Evolutionary conservation across 257 asterid genomes (phyloP).

Genomic region (Coffea eugenioides): DNA sequence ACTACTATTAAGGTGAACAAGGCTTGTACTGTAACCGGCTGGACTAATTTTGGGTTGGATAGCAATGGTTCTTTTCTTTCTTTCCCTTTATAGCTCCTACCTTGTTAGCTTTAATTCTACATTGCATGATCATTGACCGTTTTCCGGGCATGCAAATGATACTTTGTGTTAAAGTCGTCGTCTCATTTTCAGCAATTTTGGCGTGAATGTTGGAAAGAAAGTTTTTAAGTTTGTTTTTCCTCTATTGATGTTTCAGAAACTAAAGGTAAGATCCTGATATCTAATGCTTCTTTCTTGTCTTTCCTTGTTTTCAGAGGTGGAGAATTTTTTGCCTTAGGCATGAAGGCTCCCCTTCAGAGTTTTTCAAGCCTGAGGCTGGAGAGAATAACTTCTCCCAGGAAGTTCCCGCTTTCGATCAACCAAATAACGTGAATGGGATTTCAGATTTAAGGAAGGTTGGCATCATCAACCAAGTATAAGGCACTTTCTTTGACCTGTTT

Average conservation of each 20-base stretch:
- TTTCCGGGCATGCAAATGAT: neutral
- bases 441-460: neutral
- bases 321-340: constrained; percentile 60
- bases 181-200: neutral
- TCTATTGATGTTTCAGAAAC: neutral
- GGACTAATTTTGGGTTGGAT: neutral
- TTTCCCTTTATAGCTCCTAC: neutral
- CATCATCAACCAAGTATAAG: neutral
- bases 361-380: constrained; percentile 41
- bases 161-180: neutral
- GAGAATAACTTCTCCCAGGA: constrained; percentile 40
- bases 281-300: neutral
- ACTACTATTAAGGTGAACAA: too few species aligned
- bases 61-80: neutral
- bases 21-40: neutral
- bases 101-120: neutral
- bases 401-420: constrained; percentile 30
- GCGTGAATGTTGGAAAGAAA: neutral
- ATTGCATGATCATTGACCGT: neutral
- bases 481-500: constrained; percentile 1
- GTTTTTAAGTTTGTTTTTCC: neutral
- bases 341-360: constrained; percentile 41
- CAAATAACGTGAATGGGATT: neutral
- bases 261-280: neutral
- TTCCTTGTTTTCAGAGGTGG: constrained; percentile 40